Evolutionary conservation across 805 yeast genomes (phyloP).

Genomic region (Ogataea siamensis): DNA sequence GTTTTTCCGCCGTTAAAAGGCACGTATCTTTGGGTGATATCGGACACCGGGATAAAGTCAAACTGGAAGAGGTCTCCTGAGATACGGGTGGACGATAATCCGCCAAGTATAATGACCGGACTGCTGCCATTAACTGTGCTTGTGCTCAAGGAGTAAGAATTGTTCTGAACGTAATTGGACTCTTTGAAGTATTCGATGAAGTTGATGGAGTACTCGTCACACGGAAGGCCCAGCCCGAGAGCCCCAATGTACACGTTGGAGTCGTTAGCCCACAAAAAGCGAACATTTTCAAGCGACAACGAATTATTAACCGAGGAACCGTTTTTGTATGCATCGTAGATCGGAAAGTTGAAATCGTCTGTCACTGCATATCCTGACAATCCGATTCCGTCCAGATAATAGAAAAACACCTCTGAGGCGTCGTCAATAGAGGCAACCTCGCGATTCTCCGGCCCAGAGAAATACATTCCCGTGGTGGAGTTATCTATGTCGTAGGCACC

Average conservation of each 20-base stretch:
- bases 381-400: conserved; percentile 23
- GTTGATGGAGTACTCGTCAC: conserved; percentile 24
- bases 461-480: conserved; percentile 21
- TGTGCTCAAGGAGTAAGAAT: conserved; percentile 46
- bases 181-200: conserved; percentile 37
- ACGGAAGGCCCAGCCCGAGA: conserved; percentile 43
- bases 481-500: conserved; percentile 27
- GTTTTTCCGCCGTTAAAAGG: conserved; percentile 18
- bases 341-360: conserved; percentile 25
- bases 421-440: conserved; percentile 3
- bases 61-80: conserved; percentile 48
- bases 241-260: conserved; percentile 41
- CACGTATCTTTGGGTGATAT: conserved; percentile 15
- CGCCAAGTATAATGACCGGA: conserved; percentile 53
- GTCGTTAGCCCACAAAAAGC: conserved; percentile 39
- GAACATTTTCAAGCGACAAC: conserved; percentile 25
- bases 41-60: conserved; percentile 45
- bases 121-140: conserved; percentile 25
- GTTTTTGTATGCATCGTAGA: conserved; percentile 9
- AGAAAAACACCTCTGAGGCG: conserved; percentile 17
- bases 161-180: conserved; percentile 33
- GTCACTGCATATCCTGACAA: conserved; percentile 26
- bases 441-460: conserved; percentile 2
- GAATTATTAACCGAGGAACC: conserved; percentile 6
- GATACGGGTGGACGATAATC: conserved; percentile 47